phyloP scores from a whole-genome alignment of 345 rosid genomes.

The Sapria himalayana region DNA sequence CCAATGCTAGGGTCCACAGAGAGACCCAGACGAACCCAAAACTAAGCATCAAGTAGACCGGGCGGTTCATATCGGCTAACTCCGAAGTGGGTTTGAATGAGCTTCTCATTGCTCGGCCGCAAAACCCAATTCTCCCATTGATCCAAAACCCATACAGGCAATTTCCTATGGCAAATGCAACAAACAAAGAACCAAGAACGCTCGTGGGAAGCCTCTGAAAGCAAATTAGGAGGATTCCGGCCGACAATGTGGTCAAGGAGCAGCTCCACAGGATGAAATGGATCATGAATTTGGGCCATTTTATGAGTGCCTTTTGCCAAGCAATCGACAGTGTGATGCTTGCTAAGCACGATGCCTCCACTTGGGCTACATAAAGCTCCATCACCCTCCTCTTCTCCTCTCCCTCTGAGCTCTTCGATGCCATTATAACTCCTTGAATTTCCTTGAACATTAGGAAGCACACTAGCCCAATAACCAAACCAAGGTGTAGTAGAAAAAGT shows the following conservation, averaged over 20 bases:
- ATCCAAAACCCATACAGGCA: slow-evolving; percentile 95
- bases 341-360: slow-evolving; percentile 56
- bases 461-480: slow-evolving; percentile 43
- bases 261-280: slow-evolving; percentile 76
- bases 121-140: slow-evolving; percentile 35
- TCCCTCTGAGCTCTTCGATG: slow-evolving; percentile 26
- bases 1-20: slow-evolving; percentile 68
- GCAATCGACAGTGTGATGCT: slow-evolving; percentile 68
- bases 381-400: slow-evolving; percentile 39
- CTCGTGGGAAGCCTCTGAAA: slow-evolving; percentile 70
- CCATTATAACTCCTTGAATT: slow-evolving; percentile 47
- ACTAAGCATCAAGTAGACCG: slow-evolving; percentile 65
- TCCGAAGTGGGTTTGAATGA: slow-evolving; percentile 57
- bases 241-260: slow-evolving; percentile 44
- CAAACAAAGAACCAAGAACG: slow-evolving; percentile 58
- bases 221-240: slow-evolving; percentile 85
- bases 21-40: slow-evolving; percentile 96
- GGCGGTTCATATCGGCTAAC: slow-evolving; percentile 52
- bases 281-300: slow-evolving; percentile 70
- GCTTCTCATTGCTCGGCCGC: slow-evolving; percentile 33
- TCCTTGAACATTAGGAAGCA: slow-evolving; percentile 75
- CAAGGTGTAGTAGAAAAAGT: slow-evolving; percentile 47
- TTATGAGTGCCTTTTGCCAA: slow-evolving; percentile 69
- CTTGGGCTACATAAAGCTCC: slow-evolving; percentile 55
- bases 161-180: slow-evolving; percentile 61